Evolutionary conservation across 306 rosid genomes (phyloP), one percentile per base, ranked within the genome.

Genomic region (Vachellia collinsii): DNA sequence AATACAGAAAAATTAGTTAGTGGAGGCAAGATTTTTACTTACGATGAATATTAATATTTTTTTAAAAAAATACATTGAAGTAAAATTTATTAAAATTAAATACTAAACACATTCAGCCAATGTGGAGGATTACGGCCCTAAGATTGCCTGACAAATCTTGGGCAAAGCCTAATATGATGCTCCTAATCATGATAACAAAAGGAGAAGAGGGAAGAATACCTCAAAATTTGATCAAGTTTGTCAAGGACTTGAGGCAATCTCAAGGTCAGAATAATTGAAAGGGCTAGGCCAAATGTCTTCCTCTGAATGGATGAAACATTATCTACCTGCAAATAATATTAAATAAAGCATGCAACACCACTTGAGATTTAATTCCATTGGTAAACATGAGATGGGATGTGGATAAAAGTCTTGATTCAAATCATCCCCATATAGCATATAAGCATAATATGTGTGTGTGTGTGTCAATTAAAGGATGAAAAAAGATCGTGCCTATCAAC

Each of bases 181-280:
- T 16, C 16, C 17, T 61, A 11, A n/a, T 34, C 34, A 1, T 67
- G 4, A 8, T 67, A n/a, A 3, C 34, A 67, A 19, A 38, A 11
- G 8, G 19, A 22, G 14, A 41, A 68, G 72, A 81, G 65, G 71
- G 38, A 65, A 72, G 61, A 80, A 56, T 89, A 94, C 99, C 97
- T 93, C 83, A 95, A 86, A 73, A 95, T 93, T 86, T 85, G 99
- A 89, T 95, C 99, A 46, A 95, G 94, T 85, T 93, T 93, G 85
- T 90, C 93, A 58, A 95, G 92, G 85, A 93, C 93, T 88, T 93
- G 97, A 58, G 98, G 95, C 81, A 95, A 81, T 87, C 99, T 87
- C 88, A 95, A 82, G 4, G 97, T 93, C 84, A 95, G 85, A 86
- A 89, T 86, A 79, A 91, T 91, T 41, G 99, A 95, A 63, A 95